Evolutionary conservation across 2,329 filamentous ascomycete species (phyloP), one percentile per base, ranked within the genome.

Genomic region (Ophiobolus disseminans): DNA sequence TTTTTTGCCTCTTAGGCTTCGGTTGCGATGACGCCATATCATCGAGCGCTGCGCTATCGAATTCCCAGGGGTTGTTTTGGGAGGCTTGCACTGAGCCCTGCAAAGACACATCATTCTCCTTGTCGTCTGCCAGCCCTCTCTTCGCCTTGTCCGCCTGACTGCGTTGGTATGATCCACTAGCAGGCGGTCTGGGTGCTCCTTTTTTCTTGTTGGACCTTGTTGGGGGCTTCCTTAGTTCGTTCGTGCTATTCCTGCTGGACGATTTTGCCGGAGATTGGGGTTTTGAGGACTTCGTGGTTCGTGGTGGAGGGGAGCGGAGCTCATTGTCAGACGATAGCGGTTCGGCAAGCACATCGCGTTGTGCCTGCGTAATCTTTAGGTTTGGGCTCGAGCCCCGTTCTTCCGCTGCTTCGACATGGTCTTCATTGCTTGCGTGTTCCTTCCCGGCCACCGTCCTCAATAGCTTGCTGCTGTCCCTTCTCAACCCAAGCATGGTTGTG

Each of bases 361-460:
- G 9, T 16, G 6, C 50, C 9, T 43, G 41, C 4, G 23, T 21
- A 17, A 41, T 28, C 9, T 36, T 25, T 6, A 10, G 11, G 11
- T 10, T 13, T 26, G 36, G 36, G 26, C 26, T 25, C 7, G 32
- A 7, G 28, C 21, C 21, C 10, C 30, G 20, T 31, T 37, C 23
- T 48, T 16, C 31, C 13, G 22, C 13, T 38, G 35, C 19, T 14
- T 32, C 30, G n/a, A 3, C n/a, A 14, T 14, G 30, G 13, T 32
- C 30, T 10, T 32, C 30, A 14, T 32, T n/a, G n/a, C n/a, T n/a
- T n/a, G n/a, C n/a, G n/a, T n/a, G n/a, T n/a, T 56, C 56, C 45
- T 67, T 68, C 23, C 65, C 63, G 1, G 49, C 38, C 4, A 76
- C 73, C 5, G 10, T 62, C 7, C 45, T 48, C 6, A 77, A 60